Conservation (phyloP, 495 filamentous ascomycete species). For the Xylona heveae region DNA sequence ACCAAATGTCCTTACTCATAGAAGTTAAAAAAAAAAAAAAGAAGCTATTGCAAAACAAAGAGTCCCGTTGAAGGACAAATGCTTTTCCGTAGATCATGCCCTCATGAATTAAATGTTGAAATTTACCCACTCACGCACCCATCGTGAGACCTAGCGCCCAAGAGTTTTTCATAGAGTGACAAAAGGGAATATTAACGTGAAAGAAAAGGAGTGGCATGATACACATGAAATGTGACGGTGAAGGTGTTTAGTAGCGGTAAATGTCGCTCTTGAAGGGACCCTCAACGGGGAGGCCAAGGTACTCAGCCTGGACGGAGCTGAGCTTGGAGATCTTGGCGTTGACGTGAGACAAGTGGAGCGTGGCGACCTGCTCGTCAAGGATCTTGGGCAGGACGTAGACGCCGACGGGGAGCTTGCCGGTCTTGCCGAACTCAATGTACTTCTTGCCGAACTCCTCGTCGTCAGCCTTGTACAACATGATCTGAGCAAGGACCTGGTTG, state of each 20-base stretch:
- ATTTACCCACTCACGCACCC: constrained; percentile 6
- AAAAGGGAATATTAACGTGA: too few relatives aligned
- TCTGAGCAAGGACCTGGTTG: constrained; percentile 99
- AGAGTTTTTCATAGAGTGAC: constrained; percentile 2
- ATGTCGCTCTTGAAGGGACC: constrained; percentile 90
- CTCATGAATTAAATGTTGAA: constrained; percentile 50
- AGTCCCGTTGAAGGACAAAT: constrained; percentile 44
- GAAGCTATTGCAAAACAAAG: constrained; percentile 12
- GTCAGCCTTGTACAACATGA: constrained; percentile 87
- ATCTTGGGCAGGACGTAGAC: constrained; percentile 98
- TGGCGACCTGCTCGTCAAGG: constrained; percentile 91
- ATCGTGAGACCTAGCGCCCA: constrained; percentile 15
- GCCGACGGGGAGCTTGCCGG: constrained; percentile 68
- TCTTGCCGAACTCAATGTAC: constrained; percentile 90
- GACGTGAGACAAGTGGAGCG: constrained; percentile 82
- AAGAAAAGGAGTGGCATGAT: too few relatives aligned
- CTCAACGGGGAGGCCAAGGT: constrained; percentile 62
- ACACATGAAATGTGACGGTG: constrained; percentile 18
- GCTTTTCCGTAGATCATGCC: constrained; percentile 35
- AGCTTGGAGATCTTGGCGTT: constrained; percentile 83
- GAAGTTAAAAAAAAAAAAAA: constrained; percentile 8
- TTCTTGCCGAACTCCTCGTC: constrained; percentile 75
- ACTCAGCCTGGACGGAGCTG: constrained; percentile 73
- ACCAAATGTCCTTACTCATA: too few relatives aligned
- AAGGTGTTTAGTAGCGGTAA: constrained; percentile 31